Conservation (phyloP, 345 rosid genomes). For the Eucalyptus decipiens region DNA sequence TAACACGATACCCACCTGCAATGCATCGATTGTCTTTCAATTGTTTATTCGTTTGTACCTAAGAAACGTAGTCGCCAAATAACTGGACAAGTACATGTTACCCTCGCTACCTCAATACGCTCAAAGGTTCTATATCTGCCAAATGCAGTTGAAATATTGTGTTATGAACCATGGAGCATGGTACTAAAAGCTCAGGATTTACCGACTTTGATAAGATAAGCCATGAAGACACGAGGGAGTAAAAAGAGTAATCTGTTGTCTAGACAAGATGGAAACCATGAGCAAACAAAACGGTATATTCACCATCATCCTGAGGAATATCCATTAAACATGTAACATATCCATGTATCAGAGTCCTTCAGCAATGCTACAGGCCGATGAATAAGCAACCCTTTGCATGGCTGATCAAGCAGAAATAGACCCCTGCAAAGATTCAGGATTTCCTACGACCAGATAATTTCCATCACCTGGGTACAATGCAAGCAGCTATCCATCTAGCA, state of each 20-base stretch:
- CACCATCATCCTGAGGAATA: background rate
- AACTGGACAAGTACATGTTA: background rate
- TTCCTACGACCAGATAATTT: background rate
- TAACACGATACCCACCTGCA: background rate
- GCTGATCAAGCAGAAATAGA: background rate
- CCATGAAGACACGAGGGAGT: background rate
- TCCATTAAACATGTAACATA: background rate
- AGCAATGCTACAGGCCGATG: background rate
- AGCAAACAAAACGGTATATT: background rate
- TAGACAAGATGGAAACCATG: background rate
- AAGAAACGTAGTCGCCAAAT: background rate
- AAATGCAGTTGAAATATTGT: background rate
- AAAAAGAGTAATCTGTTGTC: background rate
- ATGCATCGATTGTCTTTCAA: background rate
- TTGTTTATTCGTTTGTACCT: background rate
- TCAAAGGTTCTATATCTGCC: background rate
- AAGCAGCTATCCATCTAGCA: background rate
- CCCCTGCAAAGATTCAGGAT: background rate
- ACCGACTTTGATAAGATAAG: background rate
- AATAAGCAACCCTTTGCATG: background rate
- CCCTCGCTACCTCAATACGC: background rate
- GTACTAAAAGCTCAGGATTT: background rate
- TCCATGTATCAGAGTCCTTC: background rate
- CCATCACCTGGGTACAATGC: background rate
- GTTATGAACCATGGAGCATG: background rate